A percentile compares a stretch with the other conserved stretches of the same genome.
phyloP scores from a whole-genome alignment of 306 rosid genomes.

The Calophaca sinica region DNA sequence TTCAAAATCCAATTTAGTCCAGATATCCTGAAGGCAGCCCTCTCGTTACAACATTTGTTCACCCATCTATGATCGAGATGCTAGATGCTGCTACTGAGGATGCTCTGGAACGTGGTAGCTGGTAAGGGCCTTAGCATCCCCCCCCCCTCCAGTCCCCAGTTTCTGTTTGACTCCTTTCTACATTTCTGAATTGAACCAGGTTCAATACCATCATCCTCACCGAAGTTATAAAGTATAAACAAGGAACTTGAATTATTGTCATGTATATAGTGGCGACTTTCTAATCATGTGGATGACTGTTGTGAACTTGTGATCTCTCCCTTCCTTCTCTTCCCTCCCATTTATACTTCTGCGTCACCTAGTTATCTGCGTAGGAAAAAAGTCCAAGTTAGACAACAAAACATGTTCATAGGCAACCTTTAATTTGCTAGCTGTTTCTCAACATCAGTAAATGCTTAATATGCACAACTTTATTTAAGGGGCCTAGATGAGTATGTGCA shows the following conservation, averaged over 20 bases:
- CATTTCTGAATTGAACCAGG: background rate
- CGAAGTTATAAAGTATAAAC: background rate
- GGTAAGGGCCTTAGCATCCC: conserved; percentile 61
- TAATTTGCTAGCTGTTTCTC: conserved; percentile 30
- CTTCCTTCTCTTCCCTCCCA: background rate
- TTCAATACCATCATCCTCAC: conserved; percentile 24
- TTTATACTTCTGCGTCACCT: conserved; percentile 24
- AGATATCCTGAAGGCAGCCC: conserved; percentile 96
- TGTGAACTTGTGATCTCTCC: background rate
- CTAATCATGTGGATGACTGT: conserved; percentile 4
- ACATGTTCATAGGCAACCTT: conserved; percentile 16
- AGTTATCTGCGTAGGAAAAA: conserved; percentile 4
- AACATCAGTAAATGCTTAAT: conserved; percentile 20
- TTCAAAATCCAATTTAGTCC: conserved; percentile 81
- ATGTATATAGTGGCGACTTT: conserved; percentile 15
- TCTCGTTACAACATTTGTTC: conserved; percentile 80
- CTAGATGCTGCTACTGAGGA: conserved; percentile 93
- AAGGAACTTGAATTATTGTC: conserved; percentile 6
- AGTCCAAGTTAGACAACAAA: background rate
- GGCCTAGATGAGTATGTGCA: conserved; percentile 14
- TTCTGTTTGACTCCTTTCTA: conserved; percentile 38
- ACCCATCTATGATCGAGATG: conserved; percentile 92
- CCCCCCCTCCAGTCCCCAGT: background rate
- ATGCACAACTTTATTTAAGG: conserved; percentile 8
- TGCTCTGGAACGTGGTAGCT: conserved; percentile 85